phyloP scores from a whole-genome alignment of 2,329 filamentous ascomycete species.

The Aspergillus sp. region DNA sequence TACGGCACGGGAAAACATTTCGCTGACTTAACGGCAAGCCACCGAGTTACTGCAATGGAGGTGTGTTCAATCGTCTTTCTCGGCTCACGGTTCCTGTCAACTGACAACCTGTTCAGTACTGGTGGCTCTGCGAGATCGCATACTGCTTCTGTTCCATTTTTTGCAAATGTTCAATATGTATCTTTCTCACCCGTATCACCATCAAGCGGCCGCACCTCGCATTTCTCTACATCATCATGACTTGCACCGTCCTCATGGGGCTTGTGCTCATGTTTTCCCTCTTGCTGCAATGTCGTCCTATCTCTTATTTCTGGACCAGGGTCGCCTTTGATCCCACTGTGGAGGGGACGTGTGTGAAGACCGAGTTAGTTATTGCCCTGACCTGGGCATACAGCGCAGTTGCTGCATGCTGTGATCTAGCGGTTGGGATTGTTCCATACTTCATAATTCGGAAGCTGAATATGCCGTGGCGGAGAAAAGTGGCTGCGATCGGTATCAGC shows the following conservation, averaged over 20 bases:
- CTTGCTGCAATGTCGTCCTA: constrained; percentile 54
- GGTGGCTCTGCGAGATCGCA: constrained; percentile 56
- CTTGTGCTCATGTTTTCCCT: constrained; percentile 52
- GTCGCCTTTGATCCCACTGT: constrained; percentile 19
- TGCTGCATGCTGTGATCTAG: constrained; percentile 49
- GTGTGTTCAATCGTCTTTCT: background rate
- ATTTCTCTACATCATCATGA: constrained; percentile 50
- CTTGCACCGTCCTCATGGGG: constrained; percentile 47
- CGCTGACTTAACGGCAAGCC: constrained; percentile 13
- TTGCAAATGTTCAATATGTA: constrained; percentile 54
- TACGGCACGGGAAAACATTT: constrained; percentile 33
- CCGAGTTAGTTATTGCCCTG: constrained; percentile 28
- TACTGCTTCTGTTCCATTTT: constrained; percentile 52
- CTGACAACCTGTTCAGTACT: constrained; percentile 30
- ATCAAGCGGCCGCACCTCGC: constrained; percentile 46
- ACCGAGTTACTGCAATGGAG: constrained; percentile 27
- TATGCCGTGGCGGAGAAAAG: background rate
- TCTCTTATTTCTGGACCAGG: constrained; percentile 52
- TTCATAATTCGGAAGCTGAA: background rate
- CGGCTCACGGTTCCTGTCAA: background rate
- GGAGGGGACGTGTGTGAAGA: constrained; percentile 45
- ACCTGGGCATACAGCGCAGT: constrained; percentile 32
- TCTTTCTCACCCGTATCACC: constrained; percentile 56
- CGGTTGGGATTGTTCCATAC: constrained; percentile 51
- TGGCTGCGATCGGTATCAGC: background rate